Percentiles rank a stretch among this genome's conserved stretches.
Evolutionary conservation across 2,329 filamentous ascomycete genomes (phyloP).

Genomic region (Colletotrichum tropicicola): DNA sequence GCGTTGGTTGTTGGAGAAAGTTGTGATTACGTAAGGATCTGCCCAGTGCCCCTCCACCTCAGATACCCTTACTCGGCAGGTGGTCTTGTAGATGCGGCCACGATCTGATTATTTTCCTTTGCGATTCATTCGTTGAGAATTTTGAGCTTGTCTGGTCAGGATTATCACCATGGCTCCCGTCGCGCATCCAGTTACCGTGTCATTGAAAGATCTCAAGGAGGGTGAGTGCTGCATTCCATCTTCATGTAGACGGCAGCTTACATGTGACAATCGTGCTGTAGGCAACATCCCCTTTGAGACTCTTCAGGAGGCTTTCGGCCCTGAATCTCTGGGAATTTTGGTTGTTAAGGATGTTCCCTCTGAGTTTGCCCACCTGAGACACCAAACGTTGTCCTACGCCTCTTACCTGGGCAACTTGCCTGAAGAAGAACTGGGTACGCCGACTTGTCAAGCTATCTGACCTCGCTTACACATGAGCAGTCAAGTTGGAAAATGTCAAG

Average conservation of each 20-base stretch:
- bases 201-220: conserved; percentile 66
- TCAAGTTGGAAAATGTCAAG: conserved; percentile 65
- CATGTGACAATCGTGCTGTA: conserved; percentile 41
- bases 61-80: conserved; percentile 2
- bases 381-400: conserved; percentile 81
- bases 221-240: conserved; percentile 53
- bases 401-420: conserved; percentile 89
- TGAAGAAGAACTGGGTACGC: conserved; percentile 72
- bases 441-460: background rate
- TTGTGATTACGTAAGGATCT: conserved; percentile 17
- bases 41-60: conserved; percentile 13
- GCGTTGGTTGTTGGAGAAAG: background rate
- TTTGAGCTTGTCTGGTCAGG: background rate
- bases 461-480: conserved; percentile 41
- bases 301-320: conserved; percentile 85
- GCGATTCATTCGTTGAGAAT: background rate
- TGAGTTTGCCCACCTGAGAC: conserved; percentile 76
- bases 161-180: conserved; percentile 51
- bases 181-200: conserved; percentile 68
- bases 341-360: conserved; percentile 87
- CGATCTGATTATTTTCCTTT: conserved; percentile 1
- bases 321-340: conserved; percentile 89
- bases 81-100: background rate
- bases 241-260: background rate
- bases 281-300: conserved; percentile 74